phyloP scores from a whole-genome alignment of 1,284 basidiomycete genomes.

The Apiotrichum gamsii region DNA sequence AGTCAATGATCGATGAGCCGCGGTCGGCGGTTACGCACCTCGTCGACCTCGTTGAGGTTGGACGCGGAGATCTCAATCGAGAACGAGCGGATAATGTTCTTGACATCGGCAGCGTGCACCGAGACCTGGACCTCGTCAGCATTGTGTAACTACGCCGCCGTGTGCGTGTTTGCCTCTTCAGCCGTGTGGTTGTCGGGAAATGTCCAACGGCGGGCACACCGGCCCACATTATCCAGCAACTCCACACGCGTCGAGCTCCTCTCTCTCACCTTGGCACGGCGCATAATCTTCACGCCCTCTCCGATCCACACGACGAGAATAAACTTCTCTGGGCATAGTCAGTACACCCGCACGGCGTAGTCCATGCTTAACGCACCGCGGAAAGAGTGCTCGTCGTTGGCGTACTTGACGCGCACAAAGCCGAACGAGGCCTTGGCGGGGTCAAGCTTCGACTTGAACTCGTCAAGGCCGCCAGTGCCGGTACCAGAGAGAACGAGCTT shows the following conservation, averaged over 20 bases:
- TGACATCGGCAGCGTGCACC: conserved; percentile 79
- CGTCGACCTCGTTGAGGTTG: conserved; percentile 70
- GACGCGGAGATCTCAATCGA: conserved; percentile 79
- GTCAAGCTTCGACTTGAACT: conserved; percentile 67
- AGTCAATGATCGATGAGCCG: too few relatives aligned
- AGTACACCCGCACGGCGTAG: not conserved
- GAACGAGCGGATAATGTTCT: conserved; percentile 66
- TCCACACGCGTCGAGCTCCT: not conserved
- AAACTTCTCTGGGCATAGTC: conserved; percentile 66
- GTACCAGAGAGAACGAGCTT: conserved; percentile 68
- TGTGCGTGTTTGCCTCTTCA: too few relatives aligned
- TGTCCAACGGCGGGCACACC: too few relatives aligned
- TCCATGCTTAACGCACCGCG: conserved; percentile 42
- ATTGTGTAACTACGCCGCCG: too few relatives aligned
- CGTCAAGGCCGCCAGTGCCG: conserved; percentile 68
- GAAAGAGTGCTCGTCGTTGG: conserved; percentile 64
- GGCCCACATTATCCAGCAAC: too few relatives aligned
- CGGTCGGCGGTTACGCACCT: conserved; percentile 56
- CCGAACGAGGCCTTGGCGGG: conserved; percentile 71
- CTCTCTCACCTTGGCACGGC: conserved; percentile 70
- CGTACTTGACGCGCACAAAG: conserved; percentile 73
- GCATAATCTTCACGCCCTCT: conserved; percentile 74
- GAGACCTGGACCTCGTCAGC: conserved; percentile 59
- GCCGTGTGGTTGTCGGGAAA: too few relatives aligned
- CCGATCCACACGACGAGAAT: conserved; percentile 87